phyloP scores from a whole-genome alignment of 352 stramenopile species.

The Phytopythium vexans region DNA sequence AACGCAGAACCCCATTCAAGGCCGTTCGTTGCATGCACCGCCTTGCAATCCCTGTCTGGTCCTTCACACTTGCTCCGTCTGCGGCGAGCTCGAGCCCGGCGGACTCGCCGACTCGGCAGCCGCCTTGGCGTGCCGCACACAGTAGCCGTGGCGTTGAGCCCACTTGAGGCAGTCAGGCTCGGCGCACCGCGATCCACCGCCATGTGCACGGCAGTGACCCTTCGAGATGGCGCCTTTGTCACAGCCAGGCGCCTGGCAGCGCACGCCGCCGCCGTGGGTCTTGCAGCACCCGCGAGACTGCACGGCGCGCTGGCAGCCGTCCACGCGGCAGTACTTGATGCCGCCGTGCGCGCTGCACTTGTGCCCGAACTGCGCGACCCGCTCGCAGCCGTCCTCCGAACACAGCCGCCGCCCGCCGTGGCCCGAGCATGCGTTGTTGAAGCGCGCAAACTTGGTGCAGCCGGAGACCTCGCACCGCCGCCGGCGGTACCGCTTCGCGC shows the following conservation, averaged over 20 bases:
- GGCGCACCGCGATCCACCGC: conserved; percentile 75
- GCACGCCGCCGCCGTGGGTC: conserved; percentile 80
- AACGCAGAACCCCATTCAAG: no score
- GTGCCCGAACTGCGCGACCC: conserved; percentile 75
- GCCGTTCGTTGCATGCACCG: background rate
- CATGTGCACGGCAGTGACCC: conserved; percentile 79
- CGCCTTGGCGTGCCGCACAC: conserved; percentile 69
- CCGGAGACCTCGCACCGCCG: conserved; percentile 61
- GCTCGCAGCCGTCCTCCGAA: conserved; percentile 58
- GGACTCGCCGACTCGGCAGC: conserved; percentile 2
- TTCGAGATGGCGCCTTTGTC: conserved; percentile 85
- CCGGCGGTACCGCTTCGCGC: conserved; percentile 58
- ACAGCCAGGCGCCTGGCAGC: conserved; percentile 74
- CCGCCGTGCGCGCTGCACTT: conserved; percentile 80
- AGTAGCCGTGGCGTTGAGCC: conserved; percentile 71
- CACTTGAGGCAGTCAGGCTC: conserved; percentile 65
- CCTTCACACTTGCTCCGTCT: conserved; percentile 1
- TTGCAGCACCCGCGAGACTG: conserved; percentile 86
- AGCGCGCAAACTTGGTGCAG: conserved; percentile 76
- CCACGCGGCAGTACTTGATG: conserved; percentile 70
- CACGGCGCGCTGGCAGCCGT: conserved; percentile 67
- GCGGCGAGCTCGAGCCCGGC: conserved; percentile 7
- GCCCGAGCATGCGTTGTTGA: conserved; percentile 72
- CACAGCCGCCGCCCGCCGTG: conserved; percentile 73
- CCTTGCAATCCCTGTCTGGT: background rate